Evolutionary conservation across 495 filamentous ascomycete genomes (phyloP).

Genomic region (Penicillium steckii): DNA sequence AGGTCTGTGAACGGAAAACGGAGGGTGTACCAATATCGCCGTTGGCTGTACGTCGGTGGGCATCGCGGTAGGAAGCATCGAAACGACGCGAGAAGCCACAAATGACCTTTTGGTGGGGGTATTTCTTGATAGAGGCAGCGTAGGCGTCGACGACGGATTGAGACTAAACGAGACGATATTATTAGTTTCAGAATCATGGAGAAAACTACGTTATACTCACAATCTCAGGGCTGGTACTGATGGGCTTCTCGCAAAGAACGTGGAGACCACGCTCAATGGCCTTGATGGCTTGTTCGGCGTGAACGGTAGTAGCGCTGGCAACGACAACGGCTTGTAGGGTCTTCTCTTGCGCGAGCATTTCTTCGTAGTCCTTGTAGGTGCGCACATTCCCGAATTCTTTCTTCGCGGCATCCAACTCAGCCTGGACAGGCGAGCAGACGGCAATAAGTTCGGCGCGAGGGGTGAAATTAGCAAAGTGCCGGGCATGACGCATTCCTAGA

Average conservation of each 20-base stretch:
- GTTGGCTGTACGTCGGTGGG: conserved; percentile 33
- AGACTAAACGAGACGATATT: no score
- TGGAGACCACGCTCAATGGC: conserved; percentile 48
- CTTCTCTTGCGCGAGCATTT: conserved; percentile 42
- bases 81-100: conserved; percentile 55
- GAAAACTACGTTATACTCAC: no score
- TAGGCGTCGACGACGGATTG: conserved; percentile 46
- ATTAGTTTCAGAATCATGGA: no score
- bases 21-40: conserved; percentile 47
- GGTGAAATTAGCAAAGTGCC: conserved; percentile 41
- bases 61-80: conserved; percentile 44
- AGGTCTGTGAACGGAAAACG: conserved; percentile 52
- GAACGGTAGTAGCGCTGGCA: conserved; percentile 44
- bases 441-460: conserved; percentile 49
- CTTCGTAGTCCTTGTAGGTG: conserved; percentile 40
- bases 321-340: conserved; percentile 49
- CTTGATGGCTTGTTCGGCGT: conserved; percentile 49
- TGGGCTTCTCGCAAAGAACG: conserved; percentile 54
- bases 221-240: conserved; percentile 39
- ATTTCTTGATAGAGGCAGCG: conserved; percentile 21
- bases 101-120: conserved; percentile 52
- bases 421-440: conserved; percentile 38
- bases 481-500: conserved; percentile 42
- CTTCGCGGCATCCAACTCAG: conserved; percentile 42
- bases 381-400: conserved; percentile 30